Conservation (phyloP, 768 basidiomycete species). For the Cystobasidium ongulense region DNA sequence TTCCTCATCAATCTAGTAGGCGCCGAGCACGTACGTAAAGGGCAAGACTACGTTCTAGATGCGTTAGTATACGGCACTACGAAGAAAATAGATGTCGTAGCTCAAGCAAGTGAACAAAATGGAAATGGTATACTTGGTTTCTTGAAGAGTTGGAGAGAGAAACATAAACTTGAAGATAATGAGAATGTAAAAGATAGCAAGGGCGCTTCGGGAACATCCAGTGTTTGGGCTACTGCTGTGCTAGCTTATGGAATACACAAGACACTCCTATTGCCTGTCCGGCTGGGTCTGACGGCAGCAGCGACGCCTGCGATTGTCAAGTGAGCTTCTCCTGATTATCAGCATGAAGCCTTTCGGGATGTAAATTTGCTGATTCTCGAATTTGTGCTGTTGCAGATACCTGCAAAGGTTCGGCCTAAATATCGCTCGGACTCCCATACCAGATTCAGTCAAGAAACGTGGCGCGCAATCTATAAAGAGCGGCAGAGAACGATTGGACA, state of each 20-base stretch:
- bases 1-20: slow-evolving; percentile 76
- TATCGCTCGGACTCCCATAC: slow-evolving; percentile 23
- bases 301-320: slow-evolving; percentile 40
- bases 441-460: neutral
- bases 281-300: slow-evolving; percentile 70
- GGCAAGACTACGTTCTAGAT: slow-evolving; percentile 49
- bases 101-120: slow-evolving; percentile 4
- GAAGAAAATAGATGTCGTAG: slow-evolving; percentile 30
- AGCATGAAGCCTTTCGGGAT: too few relatives aligned
- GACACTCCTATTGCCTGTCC: slow-evolving; percentile 76
- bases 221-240: slow-evolving; percentile 82
- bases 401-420: slow-evolving; percentile 18
- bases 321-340: slow-evolving; percentile 25
- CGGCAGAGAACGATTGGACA: neutral
- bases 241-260: slow-evolving; percentile 95
- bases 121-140: slow-evolving; percentile 15
- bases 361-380: too few relatives aligned
- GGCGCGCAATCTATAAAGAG: slow-evolving; percentile 9
- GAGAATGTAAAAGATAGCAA: slow-evolving; percentile 16
- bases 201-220: slow-evolving; percentile 54
- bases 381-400: neutral
- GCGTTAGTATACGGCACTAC: slow-evolving; percentile 50
- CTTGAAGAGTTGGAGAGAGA: slow-evolving; percentile 34
- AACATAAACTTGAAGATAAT: slow-evolving; percentile 20
- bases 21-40: slow-evolving; percentile 72